Conservation (phyloP, 495 filamentous ascomycete genomes). For the Podospora bellae-mahoneyi region DNA sequence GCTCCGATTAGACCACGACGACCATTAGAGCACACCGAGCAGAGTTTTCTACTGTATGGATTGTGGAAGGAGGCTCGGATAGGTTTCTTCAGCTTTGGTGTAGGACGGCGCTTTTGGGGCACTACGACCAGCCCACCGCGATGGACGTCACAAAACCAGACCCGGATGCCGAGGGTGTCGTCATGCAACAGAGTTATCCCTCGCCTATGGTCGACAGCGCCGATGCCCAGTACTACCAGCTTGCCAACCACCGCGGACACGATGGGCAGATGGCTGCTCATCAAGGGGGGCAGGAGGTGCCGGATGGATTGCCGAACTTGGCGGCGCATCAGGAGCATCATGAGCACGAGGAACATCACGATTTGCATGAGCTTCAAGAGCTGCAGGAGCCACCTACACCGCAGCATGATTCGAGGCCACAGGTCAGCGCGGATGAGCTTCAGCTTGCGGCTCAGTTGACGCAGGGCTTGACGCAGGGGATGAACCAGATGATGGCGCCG, state of each 20-base stretch:
- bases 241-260: slow-evolving; percentile 22
- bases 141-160: slow-evolving; percentile 28
- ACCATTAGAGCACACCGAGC: background rate
- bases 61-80: background rate
- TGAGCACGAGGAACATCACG: slow-evolving; percentile 26
- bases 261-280: slow-evolving; percentile 23
- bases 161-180: slow-evolving; percentile 22
- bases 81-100: background rate
- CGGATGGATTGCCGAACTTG: slow-evolving; percentile 20
- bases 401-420: slow-evolving; percentile 28
- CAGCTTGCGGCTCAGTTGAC: slow-evolving; percentile 53
- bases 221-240: slow-evolving; percentile 32
- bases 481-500: slow-evolving; percentile 45
- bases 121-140: background rate
- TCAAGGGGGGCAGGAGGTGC: slow-evolving; percentile 18
- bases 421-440: slow-evolving; percentile 46
- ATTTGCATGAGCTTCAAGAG: slow-evolving; percentile 29
- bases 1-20: background rate
- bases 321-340: slow-evolving; percentile 26
- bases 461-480: slow-evolving; percentile 34
- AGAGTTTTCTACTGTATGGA: background rate
- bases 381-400: slow-evolving; percentile 31
- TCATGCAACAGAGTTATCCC: slow-evolving; percentile 32
- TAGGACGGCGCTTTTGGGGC: background rate
- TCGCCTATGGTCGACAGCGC: slow-evolving; percentile 27